Evolutionary conservation across 176 grass and related monocot species (phyloP).

Genomic region (Hordeum marinum): DNA sequence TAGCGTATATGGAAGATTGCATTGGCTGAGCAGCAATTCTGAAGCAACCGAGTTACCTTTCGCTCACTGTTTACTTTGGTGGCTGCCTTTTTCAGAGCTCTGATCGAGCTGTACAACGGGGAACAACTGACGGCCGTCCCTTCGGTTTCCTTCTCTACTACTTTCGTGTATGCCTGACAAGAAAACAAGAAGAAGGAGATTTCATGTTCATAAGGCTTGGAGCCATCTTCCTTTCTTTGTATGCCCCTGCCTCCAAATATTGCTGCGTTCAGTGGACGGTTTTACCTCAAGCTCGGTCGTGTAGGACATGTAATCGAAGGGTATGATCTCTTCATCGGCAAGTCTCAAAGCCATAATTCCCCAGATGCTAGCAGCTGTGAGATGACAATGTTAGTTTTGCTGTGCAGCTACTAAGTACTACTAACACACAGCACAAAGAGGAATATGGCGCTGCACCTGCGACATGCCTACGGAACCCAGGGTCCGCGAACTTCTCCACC

Average conservation of each 20-base stretch:
- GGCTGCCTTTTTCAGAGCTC: slow-evolving; percentile 40
- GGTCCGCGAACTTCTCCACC: slow-evolving; percentile 91
- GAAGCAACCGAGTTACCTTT: slow-evolving; percentile 32
- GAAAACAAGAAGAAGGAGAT: neutral
- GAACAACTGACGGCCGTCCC: slow-evolving; percentile 52
- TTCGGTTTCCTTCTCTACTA: slow-evolving; percentile 34
- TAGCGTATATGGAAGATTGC: neutral
- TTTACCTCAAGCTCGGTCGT: slow-evolving; percentile 61
- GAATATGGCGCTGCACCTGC: slow-evolving; percentile 41
- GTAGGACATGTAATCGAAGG: slow-evolving; percentile 71
- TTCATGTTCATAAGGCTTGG: neutral
- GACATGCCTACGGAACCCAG: slow-evolving; percentile 69
- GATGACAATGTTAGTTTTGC: neutral
- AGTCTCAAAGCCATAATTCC: slow-evolving; percentile 76
- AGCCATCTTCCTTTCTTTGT: neutral
- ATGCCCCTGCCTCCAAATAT: neutral
- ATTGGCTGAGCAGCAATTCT: neutral
- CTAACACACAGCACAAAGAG: neutral
- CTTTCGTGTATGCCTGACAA: slow-evolving; percentile 37
- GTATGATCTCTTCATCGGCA: slow-evolving; percentile 70
- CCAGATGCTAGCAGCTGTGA: slow-evolving; percentile 80
- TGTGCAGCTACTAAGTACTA: neutral
- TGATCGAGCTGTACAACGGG: slow-evolving; percentile 68
- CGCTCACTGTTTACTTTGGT: slow-evolving; percentile 49
- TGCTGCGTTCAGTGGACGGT: neutral